Evolutionary conservation across 345 rosid species (phyloP).

Genomic region (Rhodomyrtus tomentosa): DNA sequence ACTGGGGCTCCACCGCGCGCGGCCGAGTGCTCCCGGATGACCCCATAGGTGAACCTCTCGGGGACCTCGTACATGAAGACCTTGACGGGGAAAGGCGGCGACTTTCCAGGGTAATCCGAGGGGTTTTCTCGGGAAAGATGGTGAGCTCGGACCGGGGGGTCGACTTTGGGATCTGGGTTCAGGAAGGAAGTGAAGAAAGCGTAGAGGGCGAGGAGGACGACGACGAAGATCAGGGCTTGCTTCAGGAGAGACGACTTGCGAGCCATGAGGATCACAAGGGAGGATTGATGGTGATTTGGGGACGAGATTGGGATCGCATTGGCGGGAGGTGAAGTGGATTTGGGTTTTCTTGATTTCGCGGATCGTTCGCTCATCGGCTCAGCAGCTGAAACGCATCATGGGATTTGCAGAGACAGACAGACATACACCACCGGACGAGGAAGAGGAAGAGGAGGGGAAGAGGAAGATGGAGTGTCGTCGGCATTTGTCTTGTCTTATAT

Average conservation of each 20-base stretch:
- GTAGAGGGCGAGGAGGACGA: conserved; percentile 48
- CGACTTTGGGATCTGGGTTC: conserved; percentile 18
- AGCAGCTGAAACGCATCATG: not conserved
- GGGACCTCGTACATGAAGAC: conserved; percentile 88
- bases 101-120: no score
- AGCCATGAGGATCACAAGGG: conserved; percentile 22
- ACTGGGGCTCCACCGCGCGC: conserved; percentile 57
- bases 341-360: not conserved
- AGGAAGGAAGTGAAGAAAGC: conserved; percentile 54
- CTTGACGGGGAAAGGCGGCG: conserved; percentile 12
- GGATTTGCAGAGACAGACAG: not conserved
- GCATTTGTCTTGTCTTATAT: not conserved
- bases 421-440: not conserved
- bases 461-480: not conserved
- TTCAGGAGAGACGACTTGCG: conserved; percentile 76
- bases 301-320: not conserved
- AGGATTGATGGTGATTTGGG: not conserved
- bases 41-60: conserved; percentile 56
- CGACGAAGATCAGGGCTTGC: conserved; percentile 29
- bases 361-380: conserved; percentile 9
- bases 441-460: not conserved
- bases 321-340: not conserved
- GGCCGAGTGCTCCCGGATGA: conserved; percentile 60
- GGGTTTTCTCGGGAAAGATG: not conserved
- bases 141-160: conserved; percentile 9